A percentile compares a stretch with the other conserved stretches of the same genome.
These are phyloP conservation scores for Claviceps pazoutovae DNA, from an alignment of 2,329 filamentous ascomycete genomes.

Conservation along the genomic window DNA sequence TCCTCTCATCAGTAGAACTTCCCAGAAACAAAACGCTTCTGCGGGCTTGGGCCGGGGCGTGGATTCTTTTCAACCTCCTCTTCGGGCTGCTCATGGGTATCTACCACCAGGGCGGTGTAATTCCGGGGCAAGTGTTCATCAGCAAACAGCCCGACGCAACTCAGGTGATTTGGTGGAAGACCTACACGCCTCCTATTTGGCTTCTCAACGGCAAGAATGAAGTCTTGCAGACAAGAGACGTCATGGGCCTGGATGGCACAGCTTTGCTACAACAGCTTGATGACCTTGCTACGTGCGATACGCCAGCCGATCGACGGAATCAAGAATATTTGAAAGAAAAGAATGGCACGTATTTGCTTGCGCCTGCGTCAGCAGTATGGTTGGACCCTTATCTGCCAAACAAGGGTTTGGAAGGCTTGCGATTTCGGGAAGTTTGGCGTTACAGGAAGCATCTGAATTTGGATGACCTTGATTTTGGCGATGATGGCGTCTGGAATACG, in stretches of 20 bases:
- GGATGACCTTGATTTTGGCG: constrained; percentile 67
- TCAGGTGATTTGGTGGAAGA: constrained; percentile 72
- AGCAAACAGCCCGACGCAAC: constrained; percentile 55
- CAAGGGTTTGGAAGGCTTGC: constrained; percentile 43
- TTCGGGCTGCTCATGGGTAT: constrained; percentile 64
- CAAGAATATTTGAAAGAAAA: constrained; percentile 44
- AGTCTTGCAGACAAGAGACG: constrained; percentile 53
- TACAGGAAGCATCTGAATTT: constrained; percentile 57
- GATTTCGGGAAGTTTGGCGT: constrained; percentile 58
- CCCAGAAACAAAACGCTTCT: constrained; percentile 39
- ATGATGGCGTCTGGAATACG: constrained; percentile 63
- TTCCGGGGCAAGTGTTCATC: constrained; percentile 63
- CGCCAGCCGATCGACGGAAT: constrained; percentile 39
- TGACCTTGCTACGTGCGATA: constrained; percentile 48
- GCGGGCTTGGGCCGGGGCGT: constrained; percentile 43
- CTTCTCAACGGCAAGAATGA: constrained; percentile 63
- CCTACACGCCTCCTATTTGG: constrained; percentile 71
- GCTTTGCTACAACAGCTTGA: constrained; percentile 44
- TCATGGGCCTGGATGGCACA: constrained; percentile 57
- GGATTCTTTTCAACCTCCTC: constrained; percentile 56
- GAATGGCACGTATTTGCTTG: constrained; percentile 56
- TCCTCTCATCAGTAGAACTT: constrained; percentile 58
- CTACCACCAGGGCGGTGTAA: constrained; percentile 68
- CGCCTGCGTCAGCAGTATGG: constrained; percentile 57
- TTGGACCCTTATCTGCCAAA: constrained; percentile 49